Evolutionary conservation across 2,329 filamentous ascomycete species (phyloP), one percentile per base, ranked within the genome.

Genomic region (Diaporthe sp.): DNA sequence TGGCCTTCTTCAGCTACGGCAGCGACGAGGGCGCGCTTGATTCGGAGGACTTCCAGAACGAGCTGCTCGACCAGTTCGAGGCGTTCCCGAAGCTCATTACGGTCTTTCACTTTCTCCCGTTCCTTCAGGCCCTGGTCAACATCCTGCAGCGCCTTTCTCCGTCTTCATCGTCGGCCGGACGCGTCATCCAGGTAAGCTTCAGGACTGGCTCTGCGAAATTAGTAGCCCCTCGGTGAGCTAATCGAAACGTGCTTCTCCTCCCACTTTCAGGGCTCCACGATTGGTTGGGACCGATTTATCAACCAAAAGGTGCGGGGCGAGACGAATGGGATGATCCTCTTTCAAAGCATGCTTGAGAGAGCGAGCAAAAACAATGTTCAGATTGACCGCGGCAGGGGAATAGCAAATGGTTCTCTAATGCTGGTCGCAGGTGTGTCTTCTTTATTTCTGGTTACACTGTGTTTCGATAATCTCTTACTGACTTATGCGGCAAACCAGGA

Each of bases 341-440:
- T 65, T 31, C 42, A 65, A 9, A 65, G 61, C 42, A 65, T 65
- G 61, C 61, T 65, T 15, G 61, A 65, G n/a, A 65, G 42, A 7
- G 61, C 61, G 7, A 65, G 61, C 25, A 65, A 49, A 8, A 65
- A 46, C 25, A 65, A 65, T 25, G 6, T 65, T n/a, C 8, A 46
- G 39, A 65, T 65, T 34, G 61, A 65, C 19, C 61, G 39, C 22
- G 61, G 42, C 25, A 65, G 61, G 25, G 61, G 61, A 31, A 42
- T 65, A 46, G 61, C 61, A 25, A 65, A 65, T 34, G 61, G 61
- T 13, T 65, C 61, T 15, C 42, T 65, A 6, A 65, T 65, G 61
- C 61, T 65, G 39, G 61, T 65, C 15, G 61, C 61, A 65, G 61
- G 61, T 65, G 49, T 19, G 61, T 31, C 4, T 46, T 49, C 22